phyloP scores from a whole-genome alignment of 768 basidiomycete species.

The Trametes cubensis region DNA sequence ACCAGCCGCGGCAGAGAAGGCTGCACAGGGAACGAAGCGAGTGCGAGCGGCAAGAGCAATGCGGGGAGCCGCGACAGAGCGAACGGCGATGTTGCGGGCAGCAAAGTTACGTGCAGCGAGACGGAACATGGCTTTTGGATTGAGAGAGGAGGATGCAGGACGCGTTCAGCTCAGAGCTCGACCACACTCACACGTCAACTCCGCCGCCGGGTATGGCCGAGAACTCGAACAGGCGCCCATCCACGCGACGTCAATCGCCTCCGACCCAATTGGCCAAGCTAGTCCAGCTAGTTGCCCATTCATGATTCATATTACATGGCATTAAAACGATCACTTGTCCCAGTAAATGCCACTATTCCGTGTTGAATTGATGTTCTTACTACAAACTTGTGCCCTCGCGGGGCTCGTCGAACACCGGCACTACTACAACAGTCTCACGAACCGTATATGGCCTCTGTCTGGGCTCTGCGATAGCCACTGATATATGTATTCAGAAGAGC shows the following conservation, averaged over 20 bases:
- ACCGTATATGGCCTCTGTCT: too few species aligned
- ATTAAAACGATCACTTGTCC: too few species aligned
- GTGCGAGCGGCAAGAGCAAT: conserved; percentile 25
- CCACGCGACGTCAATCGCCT: background rate
- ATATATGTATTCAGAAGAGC: too few species aligned
- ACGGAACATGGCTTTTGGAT: conserved; percentile 22
- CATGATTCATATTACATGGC: too few species aligned
- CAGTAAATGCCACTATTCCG: too few species aligned
- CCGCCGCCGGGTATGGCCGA: conserved; percentile 31
- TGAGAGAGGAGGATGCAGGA: conserved; percentile 10
- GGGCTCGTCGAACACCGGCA: too few species aligned
- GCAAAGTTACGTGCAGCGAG: conserved; percentile 26
- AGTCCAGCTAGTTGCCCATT: too few species aligned
- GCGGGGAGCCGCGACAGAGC: conserved; percentile 30
- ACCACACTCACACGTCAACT: conserved; percentile 26
- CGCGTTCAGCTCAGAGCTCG: conserved; percentile 20
- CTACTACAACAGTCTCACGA: too few species aligned
- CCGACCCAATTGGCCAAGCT: too few species aligned
- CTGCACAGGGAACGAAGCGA: conserved; percentile 42
- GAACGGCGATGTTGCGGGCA: conserved; percentile 48
- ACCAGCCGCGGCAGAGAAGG: conserved; percentile 68
- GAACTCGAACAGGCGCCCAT: conserved; percentile 6
- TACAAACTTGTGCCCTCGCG: too few species aligned
- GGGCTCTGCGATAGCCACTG: too few species aligned
- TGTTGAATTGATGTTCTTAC: too few species aligned